Conservation (phyloP, 208 protist species). For the Acanthamoeba lenticulata region DNA sequence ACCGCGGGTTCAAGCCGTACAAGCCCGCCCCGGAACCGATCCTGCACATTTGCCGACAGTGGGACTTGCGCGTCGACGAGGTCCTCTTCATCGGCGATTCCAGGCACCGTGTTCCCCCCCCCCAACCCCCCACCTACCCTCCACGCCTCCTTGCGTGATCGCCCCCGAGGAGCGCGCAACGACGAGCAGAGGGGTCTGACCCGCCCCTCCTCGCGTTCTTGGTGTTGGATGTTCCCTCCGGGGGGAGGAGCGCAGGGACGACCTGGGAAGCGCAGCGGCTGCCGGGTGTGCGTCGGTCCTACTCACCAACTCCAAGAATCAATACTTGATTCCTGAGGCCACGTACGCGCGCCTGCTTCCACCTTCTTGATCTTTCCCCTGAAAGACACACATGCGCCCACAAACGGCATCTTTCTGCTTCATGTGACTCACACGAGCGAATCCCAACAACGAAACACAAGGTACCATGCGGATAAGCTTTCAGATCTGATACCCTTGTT, state of each 20-base stretch:
- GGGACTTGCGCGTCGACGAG: neutral
- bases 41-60: constrained; percentile 37
- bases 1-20: constrained; percentile 24
- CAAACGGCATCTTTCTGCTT: too few relatives aligned
- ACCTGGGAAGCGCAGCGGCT: neutral
- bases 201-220: neutral
- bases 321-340: neutral
- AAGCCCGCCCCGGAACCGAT: constrained; percentile 24
- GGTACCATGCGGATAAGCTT: constrained; percentile 5
- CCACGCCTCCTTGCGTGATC: neutral
- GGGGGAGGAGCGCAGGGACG: neutral
- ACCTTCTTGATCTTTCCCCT: neutral
- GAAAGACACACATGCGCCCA: too few relatives aligned
- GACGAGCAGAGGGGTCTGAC: neutral
- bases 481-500: constrained; percentile 25
- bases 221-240: neutral
- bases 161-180: too few relatives aligned
- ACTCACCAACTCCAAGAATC: constrained; percentile 25
- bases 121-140: neutral
- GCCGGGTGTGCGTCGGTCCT: constrained; percentile 20
- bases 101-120: neutral
- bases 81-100: constrained; percentile 53
- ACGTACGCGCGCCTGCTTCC: neutral
- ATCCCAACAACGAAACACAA: neutral
- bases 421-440: too few relatives aligned